Evolutionary conservation across 768 basidiomycete genomes (phyloP).

Genomic region (Russula emetica): DNA sequence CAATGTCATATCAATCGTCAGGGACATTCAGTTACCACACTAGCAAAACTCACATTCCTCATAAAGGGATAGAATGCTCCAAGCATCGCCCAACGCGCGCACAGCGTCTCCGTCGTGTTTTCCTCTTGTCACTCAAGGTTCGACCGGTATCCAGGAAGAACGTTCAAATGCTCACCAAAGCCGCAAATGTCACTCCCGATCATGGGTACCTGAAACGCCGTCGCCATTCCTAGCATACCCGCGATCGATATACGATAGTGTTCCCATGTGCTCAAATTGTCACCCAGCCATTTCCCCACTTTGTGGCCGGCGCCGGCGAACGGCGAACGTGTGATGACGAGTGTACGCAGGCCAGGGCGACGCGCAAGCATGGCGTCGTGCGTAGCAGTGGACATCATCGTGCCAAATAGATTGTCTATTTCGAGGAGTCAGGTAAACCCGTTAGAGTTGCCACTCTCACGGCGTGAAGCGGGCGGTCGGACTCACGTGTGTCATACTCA

Average conservation of each 20-base stretch:
- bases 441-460: not conserved
- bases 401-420: slow-evolving; percentile 59
- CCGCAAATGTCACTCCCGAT: slow-evolving; percentile 73
- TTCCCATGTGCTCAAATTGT: slow-evolving; percentile 56
- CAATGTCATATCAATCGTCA: slow-evolving; percentile 39
- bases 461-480: not conserved
- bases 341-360: slow-evolving; percentile 54
- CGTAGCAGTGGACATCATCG: slow-evolving; percentile 65
- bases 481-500: slow-evolving; percentile 52
- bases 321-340: slow-evolving; percentile 71
- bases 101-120: slow-evolving; percentile 63
- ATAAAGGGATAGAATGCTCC: slow-evolving; percentile 78
- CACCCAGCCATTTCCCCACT: slow-evolving; percentile 72
- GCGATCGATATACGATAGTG: slow-evolving; percentile 59
- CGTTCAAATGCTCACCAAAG: slow-evolving; percentile 42
- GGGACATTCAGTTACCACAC: slow-evolving; percentile 8
- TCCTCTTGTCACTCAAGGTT: slow-evolving; percentile 36
- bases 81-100: slow-evolving; percentile 72
- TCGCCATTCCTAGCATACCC: slow-evolving; percentile 61
- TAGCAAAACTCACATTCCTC: slow-evolving; percentile 56
- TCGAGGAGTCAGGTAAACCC: not conserved
- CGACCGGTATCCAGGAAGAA: not conserved
- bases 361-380: slow-evolving; percentile 58
- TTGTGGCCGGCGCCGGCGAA: slow-evolving; percentile 62
- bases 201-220: slow-evolving; percentile 69